These are phyloP conservation scores for Penicillium antarcticum DNA, from an alignment of 495 filamentous ascomycete genomes.

Conservation along the genomic window DNA sequence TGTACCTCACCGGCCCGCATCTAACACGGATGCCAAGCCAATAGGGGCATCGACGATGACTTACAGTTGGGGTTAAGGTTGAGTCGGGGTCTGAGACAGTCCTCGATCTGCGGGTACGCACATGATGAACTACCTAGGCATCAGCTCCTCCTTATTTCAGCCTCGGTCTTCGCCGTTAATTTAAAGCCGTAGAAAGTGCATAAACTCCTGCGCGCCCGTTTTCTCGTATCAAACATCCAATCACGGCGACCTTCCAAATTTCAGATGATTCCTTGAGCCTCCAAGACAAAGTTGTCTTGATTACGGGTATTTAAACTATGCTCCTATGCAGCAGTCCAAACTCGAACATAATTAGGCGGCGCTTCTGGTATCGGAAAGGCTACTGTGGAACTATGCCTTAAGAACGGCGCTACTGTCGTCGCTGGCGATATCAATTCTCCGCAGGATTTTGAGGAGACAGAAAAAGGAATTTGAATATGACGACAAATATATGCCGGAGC, in stretches of 20 bases:
- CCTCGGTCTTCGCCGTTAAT: neutral
- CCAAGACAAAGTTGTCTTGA: constrained; percentile 44
- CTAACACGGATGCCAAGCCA: no score
- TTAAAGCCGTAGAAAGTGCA: no score
- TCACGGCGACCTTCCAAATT: constrained; percentile 12
- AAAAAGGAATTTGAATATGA: constrained; percentile 7
- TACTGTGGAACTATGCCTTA: constrained; percentile 42
- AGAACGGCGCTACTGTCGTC: constrained; percentile 43
- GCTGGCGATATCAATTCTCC: constrained; percentile 37
- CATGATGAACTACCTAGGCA: no score
- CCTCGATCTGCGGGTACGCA: no score
- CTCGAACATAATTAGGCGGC: constrained; percentile 30
- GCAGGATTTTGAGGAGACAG: constrained; percentile 14
- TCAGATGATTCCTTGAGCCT: constrained; percentile 17
- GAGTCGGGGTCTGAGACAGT: no score
- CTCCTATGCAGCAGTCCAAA: neutral
- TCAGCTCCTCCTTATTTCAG: neutral
- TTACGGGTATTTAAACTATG: constrained; percentile 39
- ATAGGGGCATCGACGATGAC: no score
- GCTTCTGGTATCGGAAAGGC: constrained; percentile 49
- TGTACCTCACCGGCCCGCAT: no score
- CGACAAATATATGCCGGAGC: no score
- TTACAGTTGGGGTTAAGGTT: no score
- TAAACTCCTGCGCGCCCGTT: no score
- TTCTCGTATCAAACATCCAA: neutral